Conservation (phyloP, 2,329 filamentous ascomycete species). For the Aspergillus proliferans region DNA sequence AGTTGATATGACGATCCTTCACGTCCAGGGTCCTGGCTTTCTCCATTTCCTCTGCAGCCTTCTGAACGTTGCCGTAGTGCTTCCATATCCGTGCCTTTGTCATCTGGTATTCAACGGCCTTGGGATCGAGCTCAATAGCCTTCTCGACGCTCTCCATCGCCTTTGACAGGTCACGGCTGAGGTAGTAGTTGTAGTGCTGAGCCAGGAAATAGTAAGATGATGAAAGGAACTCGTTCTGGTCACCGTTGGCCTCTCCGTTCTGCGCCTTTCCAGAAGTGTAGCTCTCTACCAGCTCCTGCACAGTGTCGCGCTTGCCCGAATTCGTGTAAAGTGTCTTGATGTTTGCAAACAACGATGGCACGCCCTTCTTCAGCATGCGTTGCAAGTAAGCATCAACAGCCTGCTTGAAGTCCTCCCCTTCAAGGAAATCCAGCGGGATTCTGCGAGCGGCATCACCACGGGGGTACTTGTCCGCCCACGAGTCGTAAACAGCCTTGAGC, state of each 20-base stretch:
- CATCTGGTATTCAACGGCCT: slow-evolving; percentile 87
- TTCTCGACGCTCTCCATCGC: slow-evolving; percentile 77
- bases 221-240: slow-evolving; percentile 59
- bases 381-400: slow-evolving; percentile 74
- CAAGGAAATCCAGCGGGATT: slow-evolving; percentile 82
- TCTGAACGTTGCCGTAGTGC: slow-evolving; percentile 71
- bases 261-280: slow-evolving; percentile 59
- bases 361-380: slow-evolving; percentile 81
- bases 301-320: slow-evolving; percentile 65
- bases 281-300: slow-evolving; percentile 69
- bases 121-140: slow-evolving; percentile 70
- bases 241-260: slow-evolving; percentile 46
- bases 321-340: slow-evolving; percentile 88
- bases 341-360: slow-evolving; percentile 94
- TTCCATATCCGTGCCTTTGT: slow-evolving; percentile 94
- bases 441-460: slow-evolving; percentile 79
- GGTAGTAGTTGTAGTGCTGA: slow-evolving; percentile 91
- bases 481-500: slow-evolving; percentile 69
- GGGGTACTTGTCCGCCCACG: slow-evolving; percentile 73
- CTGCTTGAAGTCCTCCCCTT: slow-evolving; percentile 71
- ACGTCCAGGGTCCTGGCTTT: slow-evolving; percentile 76
- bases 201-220: slow-evolving; percentile 88
- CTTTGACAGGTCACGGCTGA: slow-evolving; percentile 76
- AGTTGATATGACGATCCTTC: slow-evolving; percentile 95
- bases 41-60: slow-evolving; percentile 84